phyloP scores from a whole-genome alignment of 176 grass and related monocot genomes.

The Eleusine coracana region DNA sequence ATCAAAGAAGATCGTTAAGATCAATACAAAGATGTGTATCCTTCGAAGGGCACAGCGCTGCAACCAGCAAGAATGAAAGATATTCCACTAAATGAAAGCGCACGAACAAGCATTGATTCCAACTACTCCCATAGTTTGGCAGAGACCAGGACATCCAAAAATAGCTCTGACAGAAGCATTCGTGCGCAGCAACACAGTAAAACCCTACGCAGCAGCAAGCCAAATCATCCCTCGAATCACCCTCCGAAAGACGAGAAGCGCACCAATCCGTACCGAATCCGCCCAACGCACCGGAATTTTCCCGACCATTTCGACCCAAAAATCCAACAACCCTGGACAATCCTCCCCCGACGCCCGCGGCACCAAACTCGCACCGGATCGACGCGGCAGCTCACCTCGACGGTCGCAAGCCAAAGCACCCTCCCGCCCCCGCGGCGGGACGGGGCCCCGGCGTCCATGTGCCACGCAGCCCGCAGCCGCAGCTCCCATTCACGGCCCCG shows the following conservation, averaged over 20 bases:
- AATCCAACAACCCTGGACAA: conserved; percentile 10
- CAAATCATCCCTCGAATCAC: conserved; percentile 33
- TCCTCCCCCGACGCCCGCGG: not conserved
- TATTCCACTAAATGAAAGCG: not conserved
- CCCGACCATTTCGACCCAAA: conserved; percentile 6
- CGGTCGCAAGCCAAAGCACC: conserved; percentile 42
- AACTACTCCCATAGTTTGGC: conserved; percentile 21
- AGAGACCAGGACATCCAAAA: conserved; percentile 22
- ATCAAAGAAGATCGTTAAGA: not conserved
- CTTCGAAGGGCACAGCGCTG: not conserved
- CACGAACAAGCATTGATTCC: not conserved
- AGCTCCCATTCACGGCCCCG: conserved; percentile 59
- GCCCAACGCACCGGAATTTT: not conserved
- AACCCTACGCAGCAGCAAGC: conserved; percentile 31
- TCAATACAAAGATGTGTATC: not conserved
- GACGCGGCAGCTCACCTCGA: conserved; percentile 53
- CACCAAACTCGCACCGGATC: conserved; percentile 30
- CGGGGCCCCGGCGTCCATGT: conserved; percentile 53
- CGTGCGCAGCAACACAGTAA: conserved; percentile 9
- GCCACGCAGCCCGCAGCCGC: conserved; percentile 16
- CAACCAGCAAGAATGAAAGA: conserved; percentile 2
- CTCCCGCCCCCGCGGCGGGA: conserved; percentile 29
- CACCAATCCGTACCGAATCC: conserved; percentile 11
- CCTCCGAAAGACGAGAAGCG: not conserved
- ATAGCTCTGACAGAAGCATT: conserved; percentile 1